Evolutionary conservation across 306 rosid species (phyloP).

Genomic region (Vigna trinervia): DNA sequence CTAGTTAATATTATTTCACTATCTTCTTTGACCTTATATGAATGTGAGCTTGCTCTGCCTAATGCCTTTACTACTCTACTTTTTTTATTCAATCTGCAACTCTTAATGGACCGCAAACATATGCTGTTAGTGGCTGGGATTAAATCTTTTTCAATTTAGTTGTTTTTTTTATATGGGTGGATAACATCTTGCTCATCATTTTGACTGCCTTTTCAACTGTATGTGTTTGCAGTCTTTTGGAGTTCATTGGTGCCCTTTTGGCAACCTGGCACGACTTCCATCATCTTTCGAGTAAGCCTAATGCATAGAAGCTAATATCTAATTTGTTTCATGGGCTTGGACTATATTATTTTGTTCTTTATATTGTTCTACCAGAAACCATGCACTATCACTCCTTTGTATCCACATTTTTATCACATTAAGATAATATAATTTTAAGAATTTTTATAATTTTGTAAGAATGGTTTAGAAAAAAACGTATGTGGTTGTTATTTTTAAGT

Average conservation of each 20-base stretch:
- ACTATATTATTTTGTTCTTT: slow-evolving; percentile 21
- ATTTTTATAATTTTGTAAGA: no score
- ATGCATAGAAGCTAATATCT: slow-evolving; percentile 32
- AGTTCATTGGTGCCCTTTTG: slow-evolving; percentile 99
- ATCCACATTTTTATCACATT: no score
- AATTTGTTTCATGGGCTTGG: slow-evolving; percentile 15
- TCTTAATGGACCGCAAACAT: background rate
- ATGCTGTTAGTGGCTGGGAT: slow-evolving; percentile 32
- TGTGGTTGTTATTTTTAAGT: no score
- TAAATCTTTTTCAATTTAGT: background rate
- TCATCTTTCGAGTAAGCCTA: slow-evolving; percentile 91
- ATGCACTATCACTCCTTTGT: no score
- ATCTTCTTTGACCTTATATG: background rate
- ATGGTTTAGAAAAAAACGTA: no score
- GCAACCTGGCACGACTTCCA: slow-evolving; percentile 82
- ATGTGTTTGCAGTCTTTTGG: slow-evolving; percentile 89
- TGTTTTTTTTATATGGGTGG: background rate
- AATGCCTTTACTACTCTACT: slow-evolving; percentile 28
- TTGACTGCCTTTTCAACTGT: slow-evolving; percentile 35
- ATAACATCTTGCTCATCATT: slow-evolving; percentile 18
- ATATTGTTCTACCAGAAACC: background rate
- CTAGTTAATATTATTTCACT: slow-evolving; percentile 13
- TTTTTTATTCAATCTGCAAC: slow-evolving; percentile 7
- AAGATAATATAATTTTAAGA: no score
- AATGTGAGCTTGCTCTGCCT: slow-evolving; percentile 3